Base-by-base conservation (phyloP, 2,329 filamentous ascomycete species). In the Talaromyces islandicus region DNA sequence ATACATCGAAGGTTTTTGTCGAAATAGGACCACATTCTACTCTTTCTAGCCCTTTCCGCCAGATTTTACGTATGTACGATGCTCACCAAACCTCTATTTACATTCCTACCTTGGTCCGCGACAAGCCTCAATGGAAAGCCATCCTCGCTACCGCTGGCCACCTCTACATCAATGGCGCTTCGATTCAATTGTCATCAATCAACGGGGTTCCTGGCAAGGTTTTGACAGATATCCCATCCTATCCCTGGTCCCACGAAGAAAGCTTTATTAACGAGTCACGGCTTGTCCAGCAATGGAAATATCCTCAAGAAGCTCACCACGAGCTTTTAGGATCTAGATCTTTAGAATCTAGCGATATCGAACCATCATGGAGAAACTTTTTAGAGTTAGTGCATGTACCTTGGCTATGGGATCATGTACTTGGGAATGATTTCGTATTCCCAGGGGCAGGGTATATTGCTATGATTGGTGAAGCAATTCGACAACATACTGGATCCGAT, bases 1-100 rank as follows among this genome's bases (percentile, higher is more conserved):
- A 62, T 11, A 32, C 30, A 32, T 14, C 30, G 10, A 54, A 54
- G 2, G 63, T 61, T 17, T 56, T 48, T 29, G 48, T 65, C n/a
- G 71, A 73, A 38, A 61, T 73, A 7, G 72, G 72, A 3, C 70
- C 73, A 10, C 71, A 75, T 60, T 64, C 69, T 2, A 68, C 70
- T 0, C 58, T 75, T 4, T 64, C 66, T 38, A 62, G 70, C 1
- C 68, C 71, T 10, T 46, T 64, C 5, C 29, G 48, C 14, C 59
- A 70, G 25, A 65, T 59, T 7, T 57, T 56, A 3, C 30, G 65
- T 2, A 35, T 52, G 46, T 46, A 0, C 54, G 57, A 10, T 27
- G 30, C 30, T 5, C 10, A 32, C 5, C 3, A 32, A 32, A 32
- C 30, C 1, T 32, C 30, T 12, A 32, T 11, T 12, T 32, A 32